Evolutionary conservation across 805 yeast species (phyloP), one percentile per base, ranked within the genome.

Genomic region (Ogataea saltuana): DNA sequence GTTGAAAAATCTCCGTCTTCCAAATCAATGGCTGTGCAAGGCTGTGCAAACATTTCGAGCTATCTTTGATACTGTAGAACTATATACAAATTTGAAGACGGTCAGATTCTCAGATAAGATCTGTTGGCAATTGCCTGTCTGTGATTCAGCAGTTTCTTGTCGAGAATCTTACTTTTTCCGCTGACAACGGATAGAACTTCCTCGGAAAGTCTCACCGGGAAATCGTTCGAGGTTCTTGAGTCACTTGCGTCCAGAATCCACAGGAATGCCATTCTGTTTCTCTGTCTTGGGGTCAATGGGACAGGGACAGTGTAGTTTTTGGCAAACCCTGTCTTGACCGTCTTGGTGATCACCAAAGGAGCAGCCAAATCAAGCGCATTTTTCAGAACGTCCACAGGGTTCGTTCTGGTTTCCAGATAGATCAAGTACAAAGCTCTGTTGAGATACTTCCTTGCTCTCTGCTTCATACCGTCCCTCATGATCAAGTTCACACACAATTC

Each of bases 401-500:
- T 91, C 53, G 72, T 60, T 64, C 96, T 77, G 11, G 80, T 71
- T 57, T 82, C 80, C 52, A 88, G 74, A 64, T 78, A 86, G 31
- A 83, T 84, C 37, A 90, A 69, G 60, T 90, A 89, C 39, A 93
- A 71, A 0, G 97, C 95, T 59, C 83, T 76, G 41, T 83, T 76
- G 43, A 93, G 72, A 37, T 75, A 72, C 54, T 76, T 83, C 60
- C 83, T 83, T 0, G 98, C 97, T 38, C 73, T 69, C 42, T 86
- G 78, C 64, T 90, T 93, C 64, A 83, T 82, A 32, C 99, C 99
- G 60, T 88, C 83, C 60, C 87, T 81, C 98, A 93, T 93, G 48
- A 93, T 81, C 69, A 89, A 74, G 61, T 89, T 89, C 42, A 87
- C 83, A 58, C 93, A 78, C 54, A 85, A 83, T 38, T 82, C 81